A percentile compares a stretch with the other conserved stretches of the same genome.
These are phyloP conservation scores for Neoboletus brunneissimus DNA, from an alignment of 768 basidiomycete genomes.

Conservation along the genomic window DNA sequence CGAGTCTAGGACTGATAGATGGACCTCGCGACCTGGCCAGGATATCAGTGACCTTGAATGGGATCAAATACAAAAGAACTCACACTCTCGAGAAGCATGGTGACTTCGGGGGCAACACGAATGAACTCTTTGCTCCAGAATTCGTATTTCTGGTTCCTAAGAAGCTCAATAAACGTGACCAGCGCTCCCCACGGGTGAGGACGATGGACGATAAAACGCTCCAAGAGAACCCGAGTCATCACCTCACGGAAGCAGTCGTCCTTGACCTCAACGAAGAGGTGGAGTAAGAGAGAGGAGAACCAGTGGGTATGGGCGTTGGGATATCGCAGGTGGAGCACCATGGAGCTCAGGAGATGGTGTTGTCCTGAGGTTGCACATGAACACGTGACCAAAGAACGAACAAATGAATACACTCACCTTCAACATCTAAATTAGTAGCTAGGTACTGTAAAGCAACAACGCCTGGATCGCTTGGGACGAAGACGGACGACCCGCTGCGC, in stretches of 20 bases:
- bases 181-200: slow-evolving; percentile 97
- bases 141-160: slow-evolving; percentile 86
- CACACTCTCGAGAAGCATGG: slow-evolving; percentile 80
- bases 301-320: slow-evolving; percentile 98
- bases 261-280: slow-evolving; percentile 80
- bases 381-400: not conserved
- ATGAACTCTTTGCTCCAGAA: slow-evolving; percentile 90
- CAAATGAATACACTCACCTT: slow-evolving; percentile 57
- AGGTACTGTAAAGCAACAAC: slow-evolving; percentile 83
- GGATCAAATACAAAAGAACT: slow-evolving; percentile 28
- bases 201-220: slow-evolving; percentile 89
- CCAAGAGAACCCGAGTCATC: slow-evolving; percentile 85
- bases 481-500: slow-evolving; percentile 76
- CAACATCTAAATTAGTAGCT: slow-evolving; percentile 79
- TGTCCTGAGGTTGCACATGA: slow-evolving; percentile 57
- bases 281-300: slow-evolving; percentile 89
- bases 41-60: slow-evolving; percentile 1
- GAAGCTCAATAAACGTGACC: slow-evolving; percentile 90
- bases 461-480: slow-evolving; percentile 79
- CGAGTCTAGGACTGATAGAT: slow-evolving; percentile 75
- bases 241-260: slow-evolving; percentile 78
- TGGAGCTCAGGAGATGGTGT: slow-evolving; percentile 91
- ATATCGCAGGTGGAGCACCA: slow-evolving; percentile 93
- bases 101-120: slow-evolving; percentile 82
- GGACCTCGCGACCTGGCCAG: slow-evolving; percentile 64